Evolutionary conservation across 176 grass and related monocot genomes (phyloP), one percentile per base, ranked within the genome.

Genomic region (Alloteropsis semialata): DNA sequence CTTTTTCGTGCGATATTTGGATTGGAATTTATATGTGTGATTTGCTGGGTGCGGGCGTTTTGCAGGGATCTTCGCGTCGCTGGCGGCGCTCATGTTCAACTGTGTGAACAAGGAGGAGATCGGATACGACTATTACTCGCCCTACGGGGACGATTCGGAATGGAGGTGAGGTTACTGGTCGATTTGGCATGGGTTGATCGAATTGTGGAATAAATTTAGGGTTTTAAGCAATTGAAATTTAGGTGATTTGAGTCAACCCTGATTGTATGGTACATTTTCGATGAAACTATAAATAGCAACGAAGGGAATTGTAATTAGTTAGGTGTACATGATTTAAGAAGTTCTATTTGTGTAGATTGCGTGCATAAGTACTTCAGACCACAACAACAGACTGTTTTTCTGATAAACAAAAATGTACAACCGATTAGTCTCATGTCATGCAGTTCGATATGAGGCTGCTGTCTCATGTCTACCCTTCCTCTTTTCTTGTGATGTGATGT

Each of bases 51-150:
- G 18, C 12, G 69, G 53, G 13, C n/a, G 2, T 69, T 69, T 59
- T 57, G 39, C 70, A 89, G 89, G 92, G 51, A 89, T 94, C 71
- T 91, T 94, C 74, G 89, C 92, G 24, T 84, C 86, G 28, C 58
- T 94, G 44, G 89, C 86, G 34, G 92, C 89, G 24, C 87, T 94
- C 82, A 98, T 98, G 96, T 98, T 98, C 87, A 98, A 98, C 73
- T 90, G 91, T 54, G 93, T 98, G 36, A 88, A 77, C 76, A 91
- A 84, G 81, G 87, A 91, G 54, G 90, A 95, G 68, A 89, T 98
- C 56, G 84, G 92, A 73, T 72, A 93, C 74, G 96, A 95, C 57
- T 95, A 91, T 28, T 98, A 98, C 90, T 98, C 89, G 36, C 87
- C 96, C 29, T 92, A 90, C 7, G 88, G 79, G 14, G 84, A 90